phyloP scores from a whole-genome alignment of 2,329 filamentous ascomycete species.

The Cytospora chrysosperma region DNA sequence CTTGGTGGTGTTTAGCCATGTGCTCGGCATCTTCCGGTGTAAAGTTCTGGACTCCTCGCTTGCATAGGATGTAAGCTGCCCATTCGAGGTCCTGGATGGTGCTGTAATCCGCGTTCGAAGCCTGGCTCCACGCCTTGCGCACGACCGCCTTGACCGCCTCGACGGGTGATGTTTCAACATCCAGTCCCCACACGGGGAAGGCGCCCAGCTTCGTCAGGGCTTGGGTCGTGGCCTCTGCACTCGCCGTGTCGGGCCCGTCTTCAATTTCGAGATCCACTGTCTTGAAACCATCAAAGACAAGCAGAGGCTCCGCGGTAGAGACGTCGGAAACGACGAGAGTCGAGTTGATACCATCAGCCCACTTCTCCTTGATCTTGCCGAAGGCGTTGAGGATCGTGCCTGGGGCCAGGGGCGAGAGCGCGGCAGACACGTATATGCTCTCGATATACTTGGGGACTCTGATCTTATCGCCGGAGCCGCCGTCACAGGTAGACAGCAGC shows the following conservation, averaged over 20 bases:
- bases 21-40: not conserved
- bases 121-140: not conserved
- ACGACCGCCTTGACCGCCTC: not conserved
- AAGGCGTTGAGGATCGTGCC: conserved; percentile 5
- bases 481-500: conserved; percentile 2
- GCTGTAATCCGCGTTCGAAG: not conserved
- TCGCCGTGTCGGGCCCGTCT: not conserved
- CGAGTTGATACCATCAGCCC: conserved; percentile 11
- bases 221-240: not conserved
- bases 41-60: not conserved
- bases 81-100: conserved; percentile 6
- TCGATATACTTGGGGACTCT: conserved; percentile 11
- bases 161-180: not conserved
- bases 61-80: conserved; percentile 11
- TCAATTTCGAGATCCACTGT: not conserved
- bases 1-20: conserved; percentile 2
- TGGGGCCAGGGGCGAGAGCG: not conserved
- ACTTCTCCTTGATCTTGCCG: conserved; percentile 5
- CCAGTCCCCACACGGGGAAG: not conserved
- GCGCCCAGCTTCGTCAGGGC: conserved; percentile 8
- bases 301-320: not conserved
- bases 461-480: not conserved
- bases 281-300: conserved; percentile 7
- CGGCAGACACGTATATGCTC: conserved; percentile 1
- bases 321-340: not conserved